Evolutionary conservation across 1,139 yeast species (phyloP), one percentile per base, ranked within the genome.

Genomic region (Yamadazyma pseudoaaseri): DNA sequence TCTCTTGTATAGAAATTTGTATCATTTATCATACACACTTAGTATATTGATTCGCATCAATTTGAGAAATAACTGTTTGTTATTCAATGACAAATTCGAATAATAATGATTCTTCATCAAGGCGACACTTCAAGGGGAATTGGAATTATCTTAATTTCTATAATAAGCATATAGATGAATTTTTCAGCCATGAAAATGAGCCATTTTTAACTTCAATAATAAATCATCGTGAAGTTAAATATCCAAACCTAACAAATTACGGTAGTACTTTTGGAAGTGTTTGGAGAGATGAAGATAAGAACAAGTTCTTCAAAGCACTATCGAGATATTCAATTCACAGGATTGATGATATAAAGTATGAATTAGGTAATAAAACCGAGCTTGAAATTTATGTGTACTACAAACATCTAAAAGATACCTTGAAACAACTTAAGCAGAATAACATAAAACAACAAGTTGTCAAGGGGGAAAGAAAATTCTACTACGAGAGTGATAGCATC

Each of bases 321-420:
- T 68, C 72, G 3, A 59, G 79, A 16, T 63, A 63, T 45, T 67
- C 81, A 10, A 73, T 79, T 27, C 77, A 76, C 43, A 50, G 68
- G 25, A 45, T 67, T 6, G 76, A 70, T 6, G 44, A 55, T 7
- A 70, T 79, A 1, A 52, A 60, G 2, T 56, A 51, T 5, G 49
- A 55, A 12, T 41, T 76, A 18, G 67, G 66, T 0, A 45, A 58
- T 2, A 80, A 79, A 49, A 55, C 74, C 0, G 44, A 52, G 4
- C 33, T 58, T 1, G 83, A 79, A 39, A 68, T 79, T 5, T 48
- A 66, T 32, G 60, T 53, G 12, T 77, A 77, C 48, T 76, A 76
- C 45, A 49, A 63, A 12, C 37, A 65, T 12, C 50, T 79, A 14
- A 52, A 54, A 31, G 33, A 29, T 25, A 65, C 52, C 27, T 52